phyloP scores from a whole-genome alignment of 352 stramenopile genomes.

The Phytophthora brassicae region DNA sequence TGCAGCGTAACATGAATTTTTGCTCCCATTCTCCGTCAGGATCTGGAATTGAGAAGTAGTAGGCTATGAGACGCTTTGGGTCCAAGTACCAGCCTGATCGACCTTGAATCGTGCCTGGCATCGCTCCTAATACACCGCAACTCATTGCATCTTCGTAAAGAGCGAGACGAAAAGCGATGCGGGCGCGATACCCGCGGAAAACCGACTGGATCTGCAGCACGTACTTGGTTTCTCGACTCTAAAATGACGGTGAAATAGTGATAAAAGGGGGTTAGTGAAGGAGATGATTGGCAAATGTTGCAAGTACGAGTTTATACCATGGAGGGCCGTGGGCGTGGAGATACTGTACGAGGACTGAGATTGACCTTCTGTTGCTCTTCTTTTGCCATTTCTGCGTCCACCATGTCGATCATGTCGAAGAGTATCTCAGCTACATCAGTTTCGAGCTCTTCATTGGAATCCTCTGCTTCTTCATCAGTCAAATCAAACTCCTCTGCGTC shows the following conservation, averaged over 20 bases:
- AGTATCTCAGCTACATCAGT: slow-evolving; percentile 46
- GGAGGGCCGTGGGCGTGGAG: slow-evolving; percentile 13
- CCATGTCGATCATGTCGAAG: slow-evolving; percentile 44
- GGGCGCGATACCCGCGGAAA: slow-evolving; percentile 53
- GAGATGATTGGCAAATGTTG: background rate
- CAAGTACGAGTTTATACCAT: slow-evolving; percentile 7
- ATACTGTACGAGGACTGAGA: slow-evolving; percentile 16
- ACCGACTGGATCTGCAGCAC: slow-evolving; percentile 54
- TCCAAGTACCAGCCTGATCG: slow-evolving; percentile 77
- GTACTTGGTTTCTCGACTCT: slow-evolving; percentile 13
- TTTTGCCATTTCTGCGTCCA: slow-evolving; percentile 18
- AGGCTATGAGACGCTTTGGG: slow-evolving; percentile 68
- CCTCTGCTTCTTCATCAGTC: slow-evolving; percentile 2
- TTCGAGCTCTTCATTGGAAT: slow-evolving; percentile 23
- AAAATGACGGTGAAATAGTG: background rate
- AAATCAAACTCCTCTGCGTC: background rate
- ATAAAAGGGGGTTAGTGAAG: background rate
- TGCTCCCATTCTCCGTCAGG: slow-evolving; percentile 65
- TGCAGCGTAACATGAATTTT: slow-evolving; percentile 60
- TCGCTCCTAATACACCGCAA: slow-evolving; percentile 68
- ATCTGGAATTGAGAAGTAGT: slow-evolving; percentile 68
- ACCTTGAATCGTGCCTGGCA: slow-evolving; percentile 67
- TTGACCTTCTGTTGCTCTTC: slow-evolving; percentile 7
- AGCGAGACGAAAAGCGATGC: slow-evolving; percentile 54
- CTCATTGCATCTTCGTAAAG: slow-evolving; percentile 68